Percentiles rank a stretch among this genome's conserved stretches.
phyloP scores from a whole-genome alignment of 441 rosid genomes.

The Melianthus villosus region DNA sequence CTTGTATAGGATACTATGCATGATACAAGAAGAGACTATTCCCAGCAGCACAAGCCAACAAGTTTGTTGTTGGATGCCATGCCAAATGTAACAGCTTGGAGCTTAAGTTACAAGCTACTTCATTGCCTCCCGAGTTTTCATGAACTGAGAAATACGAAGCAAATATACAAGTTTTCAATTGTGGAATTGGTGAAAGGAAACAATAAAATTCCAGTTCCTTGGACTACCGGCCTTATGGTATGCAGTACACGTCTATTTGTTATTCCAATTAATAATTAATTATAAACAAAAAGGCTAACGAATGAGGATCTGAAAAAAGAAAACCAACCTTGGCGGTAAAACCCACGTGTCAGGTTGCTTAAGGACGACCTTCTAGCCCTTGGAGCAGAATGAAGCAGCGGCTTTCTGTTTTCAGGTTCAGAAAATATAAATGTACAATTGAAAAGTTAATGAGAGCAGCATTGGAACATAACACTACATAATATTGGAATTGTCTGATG shows the following conservation, averaged over 20 bases:
- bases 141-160: conserved; percentile 16
- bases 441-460: no score
- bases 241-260: no score
- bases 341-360: conserved; percentile 40
- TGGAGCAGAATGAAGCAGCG: conserved; percentile 18
- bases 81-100: conserved; percentile 40
- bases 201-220: no score
- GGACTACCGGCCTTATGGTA: no score
- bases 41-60: conserved; percentile 51
- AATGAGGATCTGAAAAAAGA: neutral
- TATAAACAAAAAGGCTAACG: no score
- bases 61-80: conserved; percentile 41
- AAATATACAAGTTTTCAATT: no score
- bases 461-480: no score
- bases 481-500: no score
- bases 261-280: no score
- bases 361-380: conserved; percentile 43
- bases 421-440: no score
- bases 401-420: conserved; percentile 21
- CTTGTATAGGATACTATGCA: conserved; percentile 23
- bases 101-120: conserved; percentile 17
- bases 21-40: conserved; percentile 45
- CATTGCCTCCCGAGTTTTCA: conserved; percentile 18
- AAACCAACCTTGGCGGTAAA: conserved; percentile 33
- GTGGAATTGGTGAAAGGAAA: no score